Conservation (phyloP, 345 rosid species). For the Citropsis articulata region DNA sequence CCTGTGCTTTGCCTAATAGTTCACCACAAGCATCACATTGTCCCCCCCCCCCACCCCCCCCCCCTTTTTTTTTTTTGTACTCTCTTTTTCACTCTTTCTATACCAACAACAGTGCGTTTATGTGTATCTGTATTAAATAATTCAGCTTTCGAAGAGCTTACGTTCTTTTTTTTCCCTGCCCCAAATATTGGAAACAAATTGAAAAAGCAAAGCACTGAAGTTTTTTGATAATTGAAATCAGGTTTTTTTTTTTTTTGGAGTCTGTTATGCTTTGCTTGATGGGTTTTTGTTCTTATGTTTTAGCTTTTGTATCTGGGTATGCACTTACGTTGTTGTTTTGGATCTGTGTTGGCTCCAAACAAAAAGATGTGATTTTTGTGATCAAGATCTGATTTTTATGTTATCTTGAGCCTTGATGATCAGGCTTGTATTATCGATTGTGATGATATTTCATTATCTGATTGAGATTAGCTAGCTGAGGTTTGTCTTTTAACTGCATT, state of each 20-base stretch:
- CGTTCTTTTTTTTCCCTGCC: conserved; percentile 14
- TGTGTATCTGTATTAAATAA: background rate
- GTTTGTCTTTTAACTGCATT: conserved; percentile 20
- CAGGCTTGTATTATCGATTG: conserved; percentile 7
- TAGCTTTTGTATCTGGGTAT: conserved; percentile 35
- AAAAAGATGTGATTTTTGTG: conserved; percentile 14
- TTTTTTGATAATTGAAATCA: conserved; percentile 27
- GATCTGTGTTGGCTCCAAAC: conserved; percentile 39
- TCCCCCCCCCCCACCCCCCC: too few species aligned
- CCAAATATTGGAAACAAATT: background rate
- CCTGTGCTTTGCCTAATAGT: conserved; percentile 21
- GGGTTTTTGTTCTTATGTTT: conserved; percentile 12
- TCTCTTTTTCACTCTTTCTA: conserved; percentile 11
- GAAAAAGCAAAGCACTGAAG: background rate
- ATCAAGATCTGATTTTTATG: conserved; percentile 46
- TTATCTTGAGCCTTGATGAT: conserved; percentile 16
- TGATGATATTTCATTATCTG: conserved; percentile 2
- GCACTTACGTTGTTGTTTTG: conserved; percentile 14
- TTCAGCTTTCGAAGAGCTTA: conserved; percentile 9
- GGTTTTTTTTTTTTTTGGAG: conserved; percentile 27
- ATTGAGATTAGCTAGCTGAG: conserved; percentile 14
- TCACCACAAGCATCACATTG: conserved; percentile 25
- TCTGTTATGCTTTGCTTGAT: background rate
- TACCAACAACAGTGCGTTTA: background rate
- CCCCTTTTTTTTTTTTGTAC: conserved; percentile 1